Conservation (phyloP, 2,329 filamentous ascomycete genomes). For the Elsinoe fawcettii region DNA sequence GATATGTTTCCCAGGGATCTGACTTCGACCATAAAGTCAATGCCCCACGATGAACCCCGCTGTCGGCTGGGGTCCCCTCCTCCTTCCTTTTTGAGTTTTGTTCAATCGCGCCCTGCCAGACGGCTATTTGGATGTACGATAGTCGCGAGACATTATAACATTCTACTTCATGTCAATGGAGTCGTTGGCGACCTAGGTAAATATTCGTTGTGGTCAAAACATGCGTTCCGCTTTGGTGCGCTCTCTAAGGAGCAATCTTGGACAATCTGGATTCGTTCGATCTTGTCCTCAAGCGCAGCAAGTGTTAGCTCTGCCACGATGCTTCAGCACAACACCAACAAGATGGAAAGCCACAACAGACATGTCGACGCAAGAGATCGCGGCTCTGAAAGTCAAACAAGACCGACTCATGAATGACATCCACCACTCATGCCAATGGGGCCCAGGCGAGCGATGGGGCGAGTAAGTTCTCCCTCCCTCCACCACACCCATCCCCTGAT, state of each 20-base stretch:
- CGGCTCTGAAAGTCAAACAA: slow-evolving; percentile 50
- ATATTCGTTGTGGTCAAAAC: neutral
- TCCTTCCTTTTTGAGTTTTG: neutral
- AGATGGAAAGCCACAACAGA: slow-evolving; percentile 36
- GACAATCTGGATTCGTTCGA: too few species aligned
- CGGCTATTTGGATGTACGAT: too few species aligned
- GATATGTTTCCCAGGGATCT: neutral
- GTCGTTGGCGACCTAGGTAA: neutral
- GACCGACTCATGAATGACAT: slow-evolving; percentile 55
- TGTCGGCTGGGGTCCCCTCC: neutral
- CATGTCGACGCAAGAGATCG: slow-evolving; percentile 46
- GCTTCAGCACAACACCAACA: slow-evolving; percentile 29
- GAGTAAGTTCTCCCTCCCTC: slow-evolving; percentile 41
- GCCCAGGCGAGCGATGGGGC: slow-evolving; percentile 59
- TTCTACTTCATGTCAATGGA: too few species aligned
- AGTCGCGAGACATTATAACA: too few species aligned
- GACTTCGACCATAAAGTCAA: neutral
- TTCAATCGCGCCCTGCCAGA: neutral
- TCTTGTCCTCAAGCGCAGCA: neutral
- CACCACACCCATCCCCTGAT: neutral
- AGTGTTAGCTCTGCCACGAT: neutral
- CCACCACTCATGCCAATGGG: slow-evolving; percentile 60
- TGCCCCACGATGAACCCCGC: neutral
- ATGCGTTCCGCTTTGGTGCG: neutral
- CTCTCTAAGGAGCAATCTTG: neutral